A percentile compares a stretch with the other conserved stretches of the same genome.
phyloP scores from a whole-genome alignment of 169 alveolate species.

The Cryptosporidium canis region DNA sequence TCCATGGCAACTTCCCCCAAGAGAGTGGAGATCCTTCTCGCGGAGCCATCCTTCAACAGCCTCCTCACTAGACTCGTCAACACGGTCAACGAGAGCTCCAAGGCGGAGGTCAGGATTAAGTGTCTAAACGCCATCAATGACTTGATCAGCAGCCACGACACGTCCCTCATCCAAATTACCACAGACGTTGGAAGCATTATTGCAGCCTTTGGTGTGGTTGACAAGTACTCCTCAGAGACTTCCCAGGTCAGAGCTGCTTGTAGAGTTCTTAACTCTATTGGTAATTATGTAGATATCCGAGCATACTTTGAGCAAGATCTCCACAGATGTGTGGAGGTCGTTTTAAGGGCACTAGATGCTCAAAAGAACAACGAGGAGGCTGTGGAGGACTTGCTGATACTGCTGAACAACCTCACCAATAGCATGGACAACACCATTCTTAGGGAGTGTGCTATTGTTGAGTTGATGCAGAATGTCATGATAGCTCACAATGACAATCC shows the following conservation, averaged over 20 bases:
- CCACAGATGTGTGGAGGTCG: constrained; percentile 62
- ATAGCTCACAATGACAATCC: constrained; percentile 86
- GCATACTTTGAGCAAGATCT: constrained; percentile 69
- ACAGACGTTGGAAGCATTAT: constrained; percentile 62
- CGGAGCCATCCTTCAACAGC: constrained; percentile 83
- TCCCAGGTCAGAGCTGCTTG: constrained; percentile 63
- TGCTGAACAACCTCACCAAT: constrained; percentile 79
- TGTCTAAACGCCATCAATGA: constrained; percentile 68
- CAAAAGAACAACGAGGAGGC: constrained; percentile 81
- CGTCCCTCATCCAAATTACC: constrained; percentile 54
- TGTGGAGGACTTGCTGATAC: constrained; percentile 77
- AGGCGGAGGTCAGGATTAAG: constrained; percentile 38
- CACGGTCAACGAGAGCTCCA: constrained; percentile 76
- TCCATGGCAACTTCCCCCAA: constrained; percentile 87
- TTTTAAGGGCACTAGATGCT: constrained; percentile 51
- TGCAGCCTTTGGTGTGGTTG: constrained; percentile 71
- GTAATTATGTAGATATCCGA: constrained; percentile 62
- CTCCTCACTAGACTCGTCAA: constrained; percentile 78
- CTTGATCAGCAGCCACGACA: constrained; percentile 63
- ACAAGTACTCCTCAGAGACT: constrained; percentile 56
- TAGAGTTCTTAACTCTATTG: constrained; percentile 59
- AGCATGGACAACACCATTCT: constrained; percentile 78
- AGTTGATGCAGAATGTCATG: constrained; percentile 86
- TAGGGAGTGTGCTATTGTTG: constrained; percentile 86
- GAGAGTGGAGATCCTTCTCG: constrained; percentile 83